These are phyloP conservation scores for Rhexocercosporidium sp. DNA, from an alignment of 2,329 filamentous ascomycete species.

Conservation along the genomic window DNA sequence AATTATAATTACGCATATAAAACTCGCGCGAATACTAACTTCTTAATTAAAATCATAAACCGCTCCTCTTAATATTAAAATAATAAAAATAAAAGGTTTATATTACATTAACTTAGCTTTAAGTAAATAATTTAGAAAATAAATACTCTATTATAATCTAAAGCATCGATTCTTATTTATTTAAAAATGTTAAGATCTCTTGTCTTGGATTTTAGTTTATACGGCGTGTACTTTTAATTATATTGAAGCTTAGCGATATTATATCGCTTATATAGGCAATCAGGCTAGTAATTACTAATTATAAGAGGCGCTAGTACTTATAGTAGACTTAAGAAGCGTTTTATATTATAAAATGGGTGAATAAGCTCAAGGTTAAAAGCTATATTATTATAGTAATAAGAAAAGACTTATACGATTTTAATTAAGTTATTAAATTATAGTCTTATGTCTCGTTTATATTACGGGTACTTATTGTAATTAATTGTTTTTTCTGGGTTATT, in stretches of 20 bases:
- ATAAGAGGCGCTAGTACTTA: not conserved
- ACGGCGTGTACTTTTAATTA: not conserved
- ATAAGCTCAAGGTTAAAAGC: not conserved
- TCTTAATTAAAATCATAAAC: no score
- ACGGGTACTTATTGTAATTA: not conserved
- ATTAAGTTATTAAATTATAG: not conserved
- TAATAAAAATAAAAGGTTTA: no score
- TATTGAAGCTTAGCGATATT: not conserved
- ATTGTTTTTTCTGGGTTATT: not conserved
- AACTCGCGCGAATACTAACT: no score
- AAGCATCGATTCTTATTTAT: not conserved
- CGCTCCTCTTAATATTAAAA: no score
- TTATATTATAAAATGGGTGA: not conserved
- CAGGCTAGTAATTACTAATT: not conserved
- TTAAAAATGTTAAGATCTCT: not conserved
- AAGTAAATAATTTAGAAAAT: not conserved
- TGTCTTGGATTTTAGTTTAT: not conserved
- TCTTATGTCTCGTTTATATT: not conserved
- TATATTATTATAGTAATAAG: not conserved
- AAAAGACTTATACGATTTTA: not conserved
- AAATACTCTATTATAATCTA: not conserved
- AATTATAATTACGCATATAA: no score
- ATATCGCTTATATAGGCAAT: not conserved
- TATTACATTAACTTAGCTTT: not conserved
- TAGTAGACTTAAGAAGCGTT: not conserved